Base-by-base conservation (phyloP, 371 early-diverging fungal genomes). In the Gilbertella persicaria region DNA sequence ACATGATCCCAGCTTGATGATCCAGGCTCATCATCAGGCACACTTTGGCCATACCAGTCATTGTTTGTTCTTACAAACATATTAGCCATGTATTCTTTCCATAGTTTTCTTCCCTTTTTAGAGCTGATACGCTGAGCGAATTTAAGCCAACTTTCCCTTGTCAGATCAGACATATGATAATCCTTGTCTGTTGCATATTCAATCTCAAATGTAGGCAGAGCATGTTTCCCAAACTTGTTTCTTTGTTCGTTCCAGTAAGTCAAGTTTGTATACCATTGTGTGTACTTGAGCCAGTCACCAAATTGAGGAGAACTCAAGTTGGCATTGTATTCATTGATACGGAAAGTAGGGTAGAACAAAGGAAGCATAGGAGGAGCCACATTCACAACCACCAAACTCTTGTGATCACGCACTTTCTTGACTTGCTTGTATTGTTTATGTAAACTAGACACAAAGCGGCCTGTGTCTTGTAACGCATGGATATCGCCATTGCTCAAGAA, bases 341-440 rank as follows among this genome's bases (percentile, higher is more conserved):
- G 82, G 50, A 86, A 78, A 2, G 82, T 73, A 4, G 91, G 91
- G 58, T 86, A 73, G 62, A 81, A 83, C 16, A 78, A 73, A 5
- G 90, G 91, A 19, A 90, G 77, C 37, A 91, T 79, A 37, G 87
- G 80, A 1, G 90, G 91, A 2, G 82, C 72, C 0, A 86, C 69
- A 17, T 77, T 61, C 8, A 84, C 64, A 0, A 85, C 77, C 3
- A 74, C 75, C 48, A 73, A 66, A n/a, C 77, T n/a, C 20, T 60
- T 43, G 37, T 53, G 30, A 81, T 66, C 49, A 48, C 73, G 43
- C 52, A 68, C 14, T 30, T 60, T 37, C 39, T 72, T 30, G 40
- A 65, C 33, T 25, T 67, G n/a, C 51, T 63, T 45, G 44, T 73
- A 73, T 40, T 66, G 67, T 10, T 50, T 29, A 25, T 38, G 57